Conservation (phyloP, 176 grass and related monocot genomes). For the Zea mays region DNA sequence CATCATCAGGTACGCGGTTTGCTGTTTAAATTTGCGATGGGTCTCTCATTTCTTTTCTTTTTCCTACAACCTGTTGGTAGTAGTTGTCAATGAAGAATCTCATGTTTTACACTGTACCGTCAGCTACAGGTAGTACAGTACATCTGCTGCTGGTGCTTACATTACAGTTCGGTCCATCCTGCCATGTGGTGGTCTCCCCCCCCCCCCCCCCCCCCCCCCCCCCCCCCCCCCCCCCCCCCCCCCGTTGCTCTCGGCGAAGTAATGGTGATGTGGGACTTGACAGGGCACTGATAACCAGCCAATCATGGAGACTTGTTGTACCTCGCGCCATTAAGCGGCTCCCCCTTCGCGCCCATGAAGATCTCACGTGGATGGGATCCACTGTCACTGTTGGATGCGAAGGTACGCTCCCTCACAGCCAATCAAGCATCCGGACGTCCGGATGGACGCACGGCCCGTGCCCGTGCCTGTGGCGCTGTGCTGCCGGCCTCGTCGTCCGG, state of each 20-base stretch:
- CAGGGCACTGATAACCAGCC: constrained; percentile 44
- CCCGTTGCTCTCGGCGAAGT: constrained; percentile 38
- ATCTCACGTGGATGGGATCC: constrained; percentile 53
- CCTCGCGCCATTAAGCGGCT: constrained; percentile 39
- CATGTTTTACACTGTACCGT: not conserved
- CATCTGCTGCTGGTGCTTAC: constrained; percentile 3
- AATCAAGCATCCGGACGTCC: not conserved
- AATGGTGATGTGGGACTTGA: constrained; percentile 47
- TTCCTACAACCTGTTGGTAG: not conserved
- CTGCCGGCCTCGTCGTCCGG: not conserved
- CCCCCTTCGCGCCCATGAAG: constrained; percentile 42
- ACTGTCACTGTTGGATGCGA: constrained; percentile 43
- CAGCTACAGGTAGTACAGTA: not conserved
- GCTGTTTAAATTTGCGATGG: not conserved
- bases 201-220: too few relatives aligned
- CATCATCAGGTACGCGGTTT: constrained; percentile 6
- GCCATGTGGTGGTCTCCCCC: constrained; percentile 15
- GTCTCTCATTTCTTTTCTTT: not conserved
- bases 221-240: too few relatives aligned
- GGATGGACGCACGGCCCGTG: not conserved
- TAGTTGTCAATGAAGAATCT: not conserved
- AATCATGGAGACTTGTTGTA: constrained; percentile 53
- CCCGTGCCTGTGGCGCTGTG: not conserved
- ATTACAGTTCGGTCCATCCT: not conserved
- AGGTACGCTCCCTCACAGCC: constrained; percentile 28